phyloP scores from a whole-genome alignment of 139 green algal species.

The Picochlorum sp. region DNA sequence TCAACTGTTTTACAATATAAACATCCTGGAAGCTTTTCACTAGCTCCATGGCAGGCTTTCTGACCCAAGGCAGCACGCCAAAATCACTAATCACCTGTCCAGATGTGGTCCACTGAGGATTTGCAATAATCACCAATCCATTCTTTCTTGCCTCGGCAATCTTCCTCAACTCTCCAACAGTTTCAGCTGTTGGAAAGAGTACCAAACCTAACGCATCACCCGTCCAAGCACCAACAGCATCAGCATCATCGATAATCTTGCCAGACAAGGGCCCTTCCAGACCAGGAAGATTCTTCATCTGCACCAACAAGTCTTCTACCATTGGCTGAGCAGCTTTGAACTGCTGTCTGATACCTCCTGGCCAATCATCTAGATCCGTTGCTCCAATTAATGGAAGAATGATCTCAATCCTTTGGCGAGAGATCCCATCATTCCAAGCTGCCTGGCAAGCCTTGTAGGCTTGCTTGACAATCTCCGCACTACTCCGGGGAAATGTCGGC shows the following conservation, averaged over 20 bases:
- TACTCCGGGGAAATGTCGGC: neutral
- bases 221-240: conserved; percentile 68
- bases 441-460: conserved; percentile 41
- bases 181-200: conserved; percentile 68
- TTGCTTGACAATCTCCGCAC: conserved; percentile 49
- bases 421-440: conserved; percentile 52
- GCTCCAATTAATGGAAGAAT: conserved; percentile 82
- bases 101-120: conserved; percentile 59
- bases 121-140: conserved; percentile 63
- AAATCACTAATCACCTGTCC: conserved; percentile 44
- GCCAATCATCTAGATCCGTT: conserved; percentile 88
- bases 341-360: conserved; percentile 77
- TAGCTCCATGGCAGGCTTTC: conserved; percentile 31
- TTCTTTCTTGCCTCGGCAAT: conserved; percentile 19
- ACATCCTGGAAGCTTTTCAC: conserved; percentile 48
- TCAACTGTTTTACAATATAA: conserved; percentile 59
- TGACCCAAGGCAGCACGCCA: conserved; percentile 28
- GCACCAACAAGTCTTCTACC: conserved; percentile 39
- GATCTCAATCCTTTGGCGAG: conserved; percentile 64
- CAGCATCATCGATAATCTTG: conserved; percentile 65
- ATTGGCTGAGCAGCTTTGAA: conserved; percentile 60
- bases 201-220: conserved; percentile 49
- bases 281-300: conserved; percentile 47
- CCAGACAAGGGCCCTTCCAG: conserved; percentile 46
- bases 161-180: conserved; percentile 41